Evolutionary conservation across 495 filamentous ascomycete genomes (phyloP).

Genomic region (Saxophila tyrrhenica): DNA sequence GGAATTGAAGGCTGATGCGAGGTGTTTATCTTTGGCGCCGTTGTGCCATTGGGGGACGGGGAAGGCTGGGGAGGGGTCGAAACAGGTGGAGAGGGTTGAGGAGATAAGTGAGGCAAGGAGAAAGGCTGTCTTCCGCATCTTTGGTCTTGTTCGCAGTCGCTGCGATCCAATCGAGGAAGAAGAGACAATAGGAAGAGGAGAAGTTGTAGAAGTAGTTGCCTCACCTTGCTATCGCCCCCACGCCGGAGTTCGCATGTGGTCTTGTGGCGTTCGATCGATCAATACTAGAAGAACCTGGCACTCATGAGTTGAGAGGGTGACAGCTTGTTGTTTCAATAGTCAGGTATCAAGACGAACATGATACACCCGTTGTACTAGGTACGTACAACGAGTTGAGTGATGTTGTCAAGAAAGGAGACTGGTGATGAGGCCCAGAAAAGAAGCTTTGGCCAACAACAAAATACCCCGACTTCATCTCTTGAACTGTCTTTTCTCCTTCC

Average conservation of each 20-base stretch:
- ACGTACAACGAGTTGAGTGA: too few relatives aligned
- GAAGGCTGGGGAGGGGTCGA: slow-evolving; percentile 14
- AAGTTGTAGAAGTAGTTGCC: neutral
- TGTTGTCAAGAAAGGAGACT: neutral
- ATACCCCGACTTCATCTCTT: neutral
- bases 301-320: neutral
- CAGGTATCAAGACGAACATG: too few relatives aligned
- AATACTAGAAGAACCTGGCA: neutral
- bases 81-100: slow-evolving; percentile 7
- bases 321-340: too few relatives aligned
- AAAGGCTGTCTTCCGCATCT: neutral
- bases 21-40: neutral
- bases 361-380: too few relatives aligned
- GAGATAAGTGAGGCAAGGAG: neutral
- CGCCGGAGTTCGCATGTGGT: too few relatives aligned
- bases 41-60: slow-evolving; percentile 11
- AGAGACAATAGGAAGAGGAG: neutral
- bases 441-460: neutral
- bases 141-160: neutral
- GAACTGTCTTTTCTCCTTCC: neutral
- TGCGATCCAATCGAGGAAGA: neutral
- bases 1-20: neutral
- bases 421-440: neutral
- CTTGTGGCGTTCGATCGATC: neutral
- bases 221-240: neutral